Conservation (phyloP, 2,329 filamentous ascomycete genomes). For the Xylariales sp. region DNA sequence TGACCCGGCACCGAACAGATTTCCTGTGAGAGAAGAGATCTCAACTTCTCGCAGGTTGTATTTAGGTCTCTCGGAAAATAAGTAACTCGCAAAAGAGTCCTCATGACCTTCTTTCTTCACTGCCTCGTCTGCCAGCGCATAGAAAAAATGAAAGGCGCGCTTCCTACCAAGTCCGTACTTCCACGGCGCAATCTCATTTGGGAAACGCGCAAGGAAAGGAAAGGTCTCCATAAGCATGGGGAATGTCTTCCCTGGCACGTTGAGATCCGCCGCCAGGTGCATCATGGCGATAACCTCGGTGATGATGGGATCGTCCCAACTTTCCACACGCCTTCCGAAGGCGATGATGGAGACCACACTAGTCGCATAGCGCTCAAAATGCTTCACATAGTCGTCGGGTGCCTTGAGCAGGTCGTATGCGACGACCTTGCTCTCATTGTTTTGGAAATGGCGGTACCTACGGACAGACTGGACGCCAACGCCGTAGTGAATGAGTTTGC, state of each 20-base stretch:
- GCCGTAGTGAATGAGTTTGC: constrained; percentile 64
- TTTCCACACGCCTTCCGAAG: constrained; percentile 64
- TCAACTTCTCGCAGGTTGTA: constrained; percentile 59
- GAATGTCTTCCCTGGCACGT: constrained; percentile 64
- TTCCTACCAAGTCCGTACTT: constrained; percentile 61
- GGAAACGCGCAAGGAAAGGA: constrained; percentile 60
- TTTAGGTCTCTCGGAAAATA: constrained; percentile 61
- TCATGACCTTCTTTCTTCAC: constrained; percentile 52
- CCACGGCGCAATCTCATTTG: constrained; percentile 62
- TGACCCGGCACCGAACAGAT: constrained; percentile 60
- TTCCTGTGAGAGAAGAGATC: constrained; percentile 60
- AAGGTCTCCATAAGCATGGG: constrained; percentile 69
- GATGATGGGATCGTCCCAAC: constrained; percentile 65
- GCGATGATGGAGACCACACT: constrained; percentile 67
- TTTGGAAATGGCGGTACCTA: constrained; percentile 65
- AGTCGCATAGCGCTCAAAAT: constrained; percentile 65
- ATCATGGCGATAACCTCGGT: constrained; percentile 69
- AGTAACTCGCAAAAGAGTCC: constrained; percentile 57
- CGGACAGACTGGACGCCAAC: constrained; percentile 67
- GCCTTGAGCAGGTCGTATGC: constrained; percentile 60
- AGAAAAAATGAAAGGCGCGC: constrained; percentile 63
- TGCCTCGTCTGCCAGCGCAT: constrained; percentile 63
- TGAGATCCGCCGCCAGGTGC: constrained; percentile 67
- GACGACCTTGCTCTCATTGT: constrained; percentile 68
- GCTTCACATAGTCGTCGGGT: constrained; percentile 62